phyloP scores from a whole-genome alignment of 306 rosid genomes.

The Lathyrus tuberosus region DNA sequence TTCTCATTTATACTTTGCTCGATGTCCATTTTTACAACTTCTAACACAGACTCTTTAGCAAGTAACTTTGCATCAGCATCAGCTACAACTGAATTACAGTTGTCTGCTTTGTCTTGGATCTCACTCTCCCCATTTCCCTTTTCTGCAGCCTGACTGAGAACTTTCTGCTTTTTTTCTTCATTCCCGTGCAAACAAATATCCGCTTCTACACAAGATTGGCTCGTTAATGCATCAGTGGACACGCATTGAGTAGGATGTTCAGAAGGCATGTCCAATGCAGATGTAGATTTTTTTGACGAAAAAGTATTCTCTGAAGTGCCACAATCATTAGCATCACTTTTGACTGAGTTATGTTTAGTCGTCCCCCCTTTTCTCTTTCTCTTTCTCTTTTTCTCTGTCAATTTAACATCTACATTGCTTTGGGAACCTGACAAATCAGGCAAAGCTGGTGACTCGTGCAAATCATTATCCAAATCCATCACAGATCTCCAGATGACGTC shows the following conservation, averaged over 20 bases:
- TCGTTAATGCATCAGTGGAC: slow-evolving; percentile 32
- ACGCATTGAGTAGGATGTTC: slow-evolving; percentile 3
- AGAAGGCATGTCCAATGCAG: too few relatives aligned
- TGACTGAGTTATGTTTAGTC: slow-evolving; percentile 10
- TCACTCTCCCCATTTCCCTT: slow-evolving; percentile 12
- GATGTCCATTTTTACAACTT: slow-evolving; percentile 34
- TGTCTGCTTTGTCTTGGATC: slow-evolving; percentile 26
- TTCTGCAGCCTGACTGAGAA: slow-evolving; percentile 30
- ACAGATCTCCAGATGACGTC: neutral
- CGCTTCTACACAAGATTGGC: slow-evolving; percentile 33
- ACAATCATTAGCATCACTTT: slow-evolving; percentile 37
- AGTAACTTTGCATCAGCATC: slow-evolving; percentile 33
- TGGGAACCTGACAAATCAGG: slow-evolving; percentile 31
- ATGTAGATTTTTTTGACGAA: too few relatives aligned
- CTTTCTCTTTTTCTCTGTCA: slow-evolving; percentile 13
- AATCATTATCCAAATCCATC: slow-evolving; percentile 32
- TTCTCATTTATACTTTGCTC: slow-evolving; percentile 30
- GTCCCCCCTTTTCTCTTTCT: slow-evolving; percentile 33
- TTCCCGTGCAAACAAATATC: slow-evolving; percentile 28
- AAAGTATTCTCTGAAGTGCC: slow-evolving; percentile 28
- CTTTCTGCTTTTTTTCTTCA: slow-evolving; percentile 34
- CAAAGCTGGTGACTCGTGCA: slow-evolving; percentile 33
- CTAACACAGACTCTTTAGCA: slow-evolving; percentile 25
- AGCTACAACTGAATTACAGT: slow-evolving; percentile 28
- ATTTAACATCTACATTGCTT: slow-evolving; percentile 31